A percentile compares a stretch with the other conserved stretches of the same genome.
These are phyloP conservation scores for Annulohypoxylon bovei DNA, from an alignment of 495 filamentous ascomycete species.

Conservation along the genomic window DNA sequence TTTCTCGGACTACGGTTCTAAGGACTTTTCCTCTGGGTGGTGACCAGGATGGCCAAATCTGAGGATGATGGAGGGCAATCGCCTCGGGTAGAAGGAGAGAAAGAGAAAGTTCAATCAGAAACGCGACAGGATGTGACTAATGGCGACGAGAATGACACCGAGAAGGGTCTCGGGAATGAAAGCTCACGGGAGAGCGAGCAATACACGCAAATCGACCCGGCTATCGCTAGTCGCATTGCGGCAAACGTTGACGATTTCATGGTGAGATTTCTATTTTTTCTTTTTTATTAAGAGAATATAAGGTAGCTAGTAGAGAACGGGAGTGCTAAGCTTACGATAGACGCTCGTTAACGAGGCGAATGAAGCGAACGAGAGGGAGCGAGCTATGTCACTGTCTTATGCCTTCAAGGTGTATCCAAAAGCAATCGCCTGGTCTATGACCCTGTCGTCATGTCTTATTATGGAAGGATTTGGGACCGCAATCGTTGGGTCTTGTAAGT, in stretches of 20 bases:
- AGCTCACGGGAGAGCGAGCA: neutral
- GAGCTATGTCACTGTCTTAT: conserved; percentile 50
- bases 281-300: neutral
- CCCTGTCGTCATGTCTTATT: conserved; percentile 60
- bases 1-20: neutral
- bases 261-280: conserved; percentile 25
- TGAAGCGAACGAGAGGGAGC: conserved; percentile 47
- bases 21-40: neutral
- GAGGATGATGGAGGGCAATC: neutral
- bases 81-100: conserved; percentile 2
- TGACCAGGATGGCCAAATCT: conserved; percentile 17
- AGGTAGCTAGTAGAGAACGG: neutral
- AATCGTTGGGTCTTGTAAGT: conserved; percentile 46
- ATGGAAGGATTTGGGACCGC: conserved; percentile 65
- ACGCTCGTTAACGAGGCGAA: conserved; percentile 48
- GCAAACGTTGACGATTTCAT: conserved; percentile 49
- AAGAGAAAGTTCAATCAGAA: conserved; percentile 26
- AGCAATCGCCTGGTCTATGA: conserved; percentile 58
- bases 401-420: conserved; percentile 56
- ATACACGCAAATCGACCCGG: conserved; percentile 42
- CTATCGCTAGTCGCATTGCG: conserved; percentile 44
- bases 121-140: conserved; percentile 17
- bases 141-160: conserved; percentile 28
- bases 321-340: conserved; percentile 22
- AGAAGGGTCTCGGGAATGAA: conserved; percentile 28